Evolutionary conservation across 805 yeast species (phyloP).

Genomic region (Tanozyma kutaoensis): DNA sequence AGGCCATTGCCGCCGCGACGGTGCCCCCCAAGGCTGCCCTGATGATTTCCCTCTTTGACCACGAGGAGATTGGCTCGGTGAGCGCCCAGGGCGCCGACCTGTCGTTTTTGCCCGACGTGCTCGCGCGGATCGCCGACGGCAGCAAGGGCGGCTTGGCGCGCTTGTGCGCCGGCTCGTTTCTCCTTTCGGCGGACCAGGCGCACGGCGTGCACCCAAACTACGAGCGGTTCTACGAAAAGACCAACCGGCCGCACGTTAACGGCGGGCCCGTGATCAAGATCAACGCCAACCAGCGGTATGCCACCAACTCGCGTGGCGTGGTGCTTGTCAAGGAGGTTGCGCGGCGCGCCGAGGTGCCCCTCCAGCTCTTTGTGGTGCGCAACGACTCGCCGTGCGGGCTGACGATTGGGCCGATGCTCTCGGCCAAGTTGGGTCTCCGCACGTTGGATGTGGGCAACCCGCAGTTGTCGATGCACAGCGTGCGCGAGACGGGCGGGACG

Average conservation of each 20-base stretch:
- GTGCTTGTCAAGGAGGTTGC: conserved; percentile 67
- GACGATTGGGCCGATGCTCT: conserved; percentile 89
- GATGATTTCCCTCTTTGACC: conserved; percentile 78
- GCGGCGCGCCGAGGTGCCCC: conserved; percentile 53
- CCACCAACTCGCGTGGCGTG: conserved; percentile 86
- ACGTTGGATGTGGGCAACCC: conserved; percentile 88
- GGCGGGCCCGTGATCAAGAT: conserved; percentile 87
- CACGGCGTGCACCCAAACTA: conserved; percentile 97
- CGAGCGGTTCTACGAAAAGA: conserved; percentile 55
- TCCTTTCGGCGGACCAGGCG: conserved; percentile 90
- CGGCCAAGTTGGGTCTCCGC: conserved; percentile 76
- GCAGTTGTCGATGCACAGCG: conserved; percentile 85
- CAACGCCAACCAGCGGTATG: conserved; percentile 91
- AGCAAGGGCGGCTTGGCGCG: conserved; percentile 37
- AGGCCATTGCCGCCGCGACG: conserved; percentile 50
- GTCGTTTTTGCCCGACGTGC: conserved; percentile 68
- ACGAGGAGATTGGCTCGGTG: conserved; percentile 89
- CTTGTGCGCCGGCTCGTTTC: conserved; percentile 40
- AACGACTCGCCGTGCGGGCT: conserved; percentile 94
- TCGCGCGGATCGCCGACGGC: conserved; percentile 46
- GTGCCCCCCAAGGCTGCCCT: conserved; percentile 29
- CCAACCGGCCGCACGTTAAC: conserved; percentile 73
- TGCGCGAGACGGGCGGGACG: conserved; percentile 83
- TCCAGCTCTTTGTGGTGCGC: conserved; percentile 85
- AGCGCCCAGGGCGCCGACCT: conserved; percentile 97